phyloP scores from a whole-genome alignment of 2,329 filamentous ascomycete species.

The Penicillium sp. region DNA sequence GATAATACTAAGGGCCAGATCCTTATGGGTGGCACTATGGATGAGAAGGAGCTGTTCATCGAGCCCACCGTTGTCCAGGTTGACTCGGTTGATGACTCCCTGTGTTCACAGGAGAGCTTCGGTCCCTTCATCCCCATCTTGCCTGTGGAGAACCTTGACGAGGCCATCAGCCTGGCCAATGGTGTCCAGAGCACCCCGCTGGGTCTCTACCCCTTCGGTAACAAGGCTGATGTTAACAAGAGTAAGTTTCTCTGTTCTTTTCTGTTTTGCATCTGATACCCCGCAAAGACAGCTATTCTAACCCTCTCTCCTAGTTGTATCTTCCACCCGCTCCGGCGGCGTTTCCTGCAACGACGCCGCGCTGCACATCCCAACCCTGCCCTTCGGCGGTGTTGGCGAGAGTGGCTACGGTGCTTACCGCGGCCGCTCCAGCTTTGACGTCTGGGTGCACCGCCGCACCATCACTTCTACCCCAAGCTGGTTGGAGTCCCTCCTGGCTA shows the following conservation, averaged over 20 bases:
- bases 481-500: conserved; percentile 56
- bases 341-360: conserved; percentile 59
- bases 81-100: conserved; percentile 68
- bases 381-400: conserved; percentile 81
- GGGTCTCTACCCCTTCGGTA: conserved; percentile 81
- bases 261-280: background rate
- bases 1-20: conserved; percentile 80
- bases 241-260: conserved; percentile 48
- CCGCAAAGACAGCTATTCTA: background rate
- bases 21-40: conserved; percentile 78
- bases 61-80: conserved; percentile 91
- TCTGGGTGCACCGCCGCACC: conserved; percentile 59
- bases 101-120: conserved; percentile 83
- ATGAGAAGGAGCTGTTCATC: conserved; percentile 77
- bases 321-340: conserved; percentile 64
- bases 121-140: conserved; percentile 87
- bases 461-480: conserved; percentile 60
- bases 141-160: conserved; percentile 73
- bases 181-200: conserved; percentile 79
- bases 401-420: conserved; percentile 75
- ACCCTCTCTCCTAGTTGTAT: conserved; percentile 50
- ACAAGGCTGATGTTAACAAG: conserved; percentile 71
- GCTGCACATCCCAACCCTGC: conserved; percentile 69
- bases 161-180: conserved; percentile 80
- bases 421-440: conserved; percentile 66